A percentile compares a stretch with the other conserved stretches of the same genome.
Conservation (phyloP, 495 filamentous ascomycete species). For the Trichoderma reesei region DNA sequence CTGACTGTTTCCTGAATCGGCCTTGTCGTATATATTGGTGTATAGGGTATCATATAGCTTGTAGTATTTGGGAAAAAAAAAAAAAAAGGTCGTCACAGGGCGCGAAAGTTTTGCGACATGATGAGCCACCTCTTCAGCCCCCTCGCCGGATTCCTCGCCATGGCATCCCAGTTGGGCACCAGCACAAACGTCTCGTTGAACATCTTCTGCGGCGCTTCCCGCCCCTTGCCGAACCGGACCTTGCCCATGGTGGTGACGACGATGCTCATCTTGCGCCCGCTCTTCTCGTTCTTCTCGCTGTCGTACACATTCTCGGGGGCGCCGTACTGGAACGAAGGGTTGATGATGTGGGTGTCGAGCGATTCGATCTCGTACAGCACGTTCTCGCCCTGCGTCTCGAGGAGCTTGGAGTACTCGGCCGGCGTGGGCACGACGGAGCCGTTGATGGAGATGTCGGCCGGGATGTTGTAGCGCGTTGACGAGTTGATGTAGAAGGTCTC, state of each 20-base stretch:
- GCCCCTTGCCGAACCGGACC: constrained; percentile 49
- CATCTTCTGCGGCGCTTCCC: constrained; percentile 44
- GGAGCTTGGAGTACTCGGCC: constrained; percentile 29
- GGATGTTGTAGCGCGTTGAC: constrained; percentile 23
- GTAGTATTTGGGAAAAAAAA: no score
- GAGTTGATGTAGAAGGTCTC: constrained; percentile 27
- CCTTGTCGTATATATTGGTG: no score
- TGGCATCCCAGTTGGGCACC: constrained; percentile 55
- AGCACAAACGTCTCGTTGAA: constrained; percentile 69
- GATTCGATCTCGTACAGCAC: constrained; percentile 49
- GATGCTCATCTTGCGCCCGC: constrained; percentile 52
- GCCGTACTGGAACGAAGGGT: constrained; percentile 44
- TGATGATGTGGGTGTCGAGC: constrained; percentile 62
- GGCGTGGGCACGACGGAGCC: constrained; percentile 26
- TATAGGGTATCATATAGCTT: no score
- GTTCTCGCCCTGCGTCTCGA: constrained; percentile 20
- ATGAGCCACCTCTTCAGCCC: constrained; percentile 52
- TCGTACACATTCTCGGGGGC: constrained; percentile 19
- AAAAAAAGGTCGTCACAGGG: constrained; percentile 13
- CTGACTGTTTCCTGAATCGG: no score
- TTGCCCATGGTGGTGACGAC: constrained; percentile 54
- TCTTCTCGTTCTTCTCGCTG: constrained; percentile 18
- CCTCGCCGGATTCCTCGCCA: constrained; percentile 21
- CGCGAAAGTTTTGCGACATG: constrained; percentile 61
- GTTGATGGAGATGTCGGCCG: constrained; percentile 39